Conservation (phyloP, 352 stramenopile species). For the Phytophthora sp. region DNA sequence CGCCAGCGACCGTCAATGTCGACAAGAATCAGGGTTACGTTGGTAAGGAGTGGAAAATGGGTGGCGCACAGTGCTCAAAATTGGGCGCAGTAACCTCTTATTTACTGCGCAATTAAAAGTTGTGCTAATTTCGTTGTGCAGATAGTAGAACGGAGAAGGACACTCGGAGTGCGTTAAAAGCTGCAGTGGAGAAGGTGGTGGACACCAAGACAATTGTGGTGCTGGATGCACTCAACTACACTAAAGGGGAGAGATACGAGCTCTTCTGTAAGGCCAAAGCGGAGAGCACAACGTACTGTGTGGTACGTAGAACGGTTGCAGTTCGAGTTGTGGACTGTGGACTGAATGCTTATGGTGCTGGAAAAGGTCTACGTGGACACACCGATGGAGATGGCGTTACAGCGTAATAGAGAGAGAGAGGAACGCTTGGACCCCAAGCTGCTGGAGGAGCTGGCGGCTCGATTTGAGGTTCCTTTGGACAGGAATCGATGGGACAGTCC, state of each 20-base stretch:
- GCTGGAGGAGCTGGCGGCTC: constrained; percentile 84
- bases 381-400: constrained; percentile 56
- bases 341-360: not conserved
- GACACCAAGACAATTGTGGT: constrained; percentile 84
- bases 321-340: not conserved
- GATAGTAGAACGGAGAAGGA: constrained; percentile 73
- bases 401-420: constrained; percentile 53
- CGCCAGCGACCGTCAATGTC: constrained; percentile 66
- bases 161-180: constrained; percentile 68
- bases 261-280: constrained; percentile 94
- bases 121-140: too few species aligned
- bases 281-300: constrained; percentile 90
- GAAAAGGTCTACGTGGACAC: constrained; percentile 84
- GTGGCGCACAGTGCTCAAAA: constrained; percentile 15
- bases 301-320: constrained; percentile 43
- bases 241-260: constrained; percentile 96
- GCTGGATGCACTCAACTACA: constrained; percentile 95
- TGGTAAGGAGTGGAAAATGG: constrained; percentile 37
- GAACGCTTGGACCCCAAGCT: constrained; percentile 54
- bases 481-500: constrained; percentile 95
- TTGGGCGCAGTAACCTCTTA: too few species aligned
- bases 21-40: constrained; percentile 62
- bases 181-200: constrained; percentile 66
- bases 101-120: too few species aligned
- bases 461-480: constrained; percentile 92